Percentiles rank a stretch among this genome's conserved stretches.
Conservation (phyloP, 2,329 filamentous ascomycete genomes). For the Cladophialophora psammophila region DNA sequence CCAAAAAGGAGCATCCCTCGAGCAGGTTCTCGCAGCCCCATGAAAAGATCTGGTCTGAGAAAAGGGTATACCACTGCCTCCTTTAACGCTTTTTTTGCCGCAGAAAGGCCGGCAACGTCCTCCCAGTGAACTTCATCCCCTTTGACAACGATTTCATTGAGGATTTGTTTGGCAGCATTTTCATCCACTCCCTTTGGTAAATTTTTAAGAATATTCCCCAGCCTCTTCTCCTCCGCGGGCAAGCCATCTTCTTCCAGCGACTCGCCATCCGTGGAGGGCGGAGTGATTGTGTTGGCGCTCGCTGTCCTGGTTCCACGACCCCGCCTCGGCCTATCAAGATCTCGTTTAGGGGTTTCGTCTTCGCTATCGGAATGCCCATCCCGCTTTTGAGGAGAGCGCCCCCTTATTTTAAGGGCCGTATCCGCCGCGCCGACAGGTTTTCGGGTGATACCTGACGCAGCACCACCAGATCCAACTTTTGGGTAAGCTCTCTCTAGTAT, state of each 20-base stretch:
- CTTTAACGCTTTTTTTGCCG: conserved; percentile 89
- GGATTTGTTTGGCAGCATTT: conserved; percentile 83
- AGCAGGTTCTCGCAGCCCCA: conserved; percentile 91
- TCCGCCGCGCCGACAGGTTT: conserved; percentile 46
- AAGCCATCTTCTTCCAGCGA: conserved; percentile 58
- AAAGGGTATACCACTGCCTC: conserved; percentile 98
- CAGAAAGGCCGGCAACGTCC: conserved; percentile 88
- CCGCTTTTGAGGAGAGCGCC: conserved; percentile 29
- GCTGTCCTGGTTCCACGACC: conserved; percentile 41
- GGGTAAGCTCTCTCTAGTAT: conserved; percentile 37
- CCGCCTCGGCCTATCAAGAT: conserved; percentile 24
- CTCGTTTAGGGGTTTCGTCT: conserved; percentile 43
- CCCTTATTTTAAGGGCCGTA: conserved; percentile 25
- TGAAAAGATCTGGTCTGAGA: conserved; percentile 91
- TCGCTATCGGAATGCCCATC: conserved; percentile 45
- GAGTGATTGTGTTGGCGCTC: conserved; percentile 54
- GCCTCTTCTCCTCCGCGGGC: conserved; percentile 62
- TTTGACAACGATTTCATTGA: conserved; percentile 94
- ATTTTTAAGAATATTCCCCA: conserved; percentile 73
- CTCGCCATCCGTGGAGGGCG: conserved; percentile 58
- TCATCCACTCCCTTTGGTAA: conserved; percentile 84
- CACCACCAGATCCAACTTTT: conserved; percentile 19
- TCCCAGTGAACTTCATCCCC: conserved; percentile 95
- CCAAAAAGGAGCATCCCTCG: conserved; percentile 96
- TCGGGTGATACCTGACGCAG: conserved; percentile 38